Base-by-base conservation (phyloP, 2,329 filamentous ascomycete genomes). In the Gremmenia infestans region DNA sequence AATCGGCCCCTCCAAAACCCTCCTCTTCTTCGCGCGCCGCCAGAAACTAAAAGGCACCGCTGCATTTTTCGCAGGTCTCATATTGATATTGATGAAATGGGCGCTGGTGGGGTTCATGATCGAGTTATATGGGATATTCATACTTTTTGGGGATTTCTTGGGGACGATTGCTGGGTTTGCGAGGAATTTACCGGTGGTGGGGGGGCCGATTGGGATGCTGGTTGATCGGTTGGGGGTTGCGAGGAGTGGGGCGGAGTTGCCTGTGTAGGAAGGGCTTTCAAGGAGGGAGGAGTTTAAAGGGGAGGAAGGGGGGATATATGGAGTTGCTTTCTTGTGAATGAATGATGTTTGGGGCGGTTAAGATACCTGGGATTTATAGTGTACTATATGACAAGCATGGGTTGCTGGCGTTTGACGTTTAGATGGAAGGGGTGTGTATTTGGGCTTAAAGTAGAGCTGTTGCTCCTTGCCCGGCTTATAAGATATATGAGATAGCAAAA, bases 111-210 rank as follows among this genome's bases (percentile, higher is more conserved):
- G 94, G 28, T 99, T 99, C 74, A 68, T 88, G 56, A 82, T 97
- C 65, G 94, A 99, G 74, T 74, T 93, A 3, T 97, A 97, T 74
- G 94, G 94, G 32, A 93, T 99, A 63, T 81, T 95, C 64, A 82
- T 97, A 51, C 77, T 99, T 37, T 99, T 99, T 74, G 94, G 94
- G 37, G 94, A 99, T 73, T 97, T 97, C 75, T 81, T 97, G 57
- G 89, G 91, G 49, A 97, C 93, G 19, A 92, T 97, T 62, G 89
- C 88, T 0, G 84, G 89, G 15, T 96, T 97, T 68, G 89, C 90
- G 40, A 85, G 89, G 55, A 91, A 89, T 59, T 74, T 96, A 11
- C 93, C 94, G 0, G 80, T 97, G 7, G 77, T 97, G 5, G 93
- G 93, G 3, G 90, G 92, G 4, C 95, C 92, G 67, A 87, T 97